phyloP scores from a whole-genome alignment of 169 alveolate species.

The Babesia sp. region DNA sequence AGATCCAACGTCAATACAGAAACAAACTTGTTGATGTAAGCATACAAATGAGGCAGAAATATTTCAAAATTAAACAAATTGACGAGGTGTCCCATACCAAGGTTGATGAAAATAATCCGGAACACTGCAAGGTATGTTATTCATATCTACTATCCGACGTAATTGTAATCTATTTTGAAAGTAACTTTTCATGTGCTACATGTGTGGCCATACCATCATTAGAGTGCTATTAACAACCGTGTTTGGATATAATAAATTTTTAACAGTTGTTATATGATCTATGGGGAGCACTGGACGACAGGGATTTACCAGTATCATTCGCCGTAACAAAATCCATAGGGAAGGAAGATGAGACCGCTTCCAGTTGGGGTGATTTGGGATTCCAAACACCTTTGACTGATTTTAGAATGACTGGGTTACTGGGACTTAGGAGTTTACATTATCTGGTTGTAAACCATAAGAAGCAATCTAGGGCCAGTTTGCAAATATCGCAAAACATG shows the following conservation, averaged over 20 bases:
- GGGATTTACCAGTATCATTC: constrained; percentile 48
- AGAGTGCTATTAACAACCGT: no score
- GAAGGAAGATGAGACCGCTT: not conserved
- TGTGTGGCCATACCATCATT: no score
- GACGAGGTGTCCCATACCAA: not conserved
- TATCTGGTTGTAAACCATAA: constrained; percentile 23
- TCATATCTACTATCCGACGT: no score
- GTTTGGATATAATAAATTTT: not conserved
- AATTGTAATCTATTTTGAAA: no score
- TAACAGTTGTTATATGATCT: constrained; percentile 27
- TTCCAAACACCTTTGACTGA: constrained; percentile 65
- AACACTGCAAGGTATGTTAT: constrained; percentile 17
- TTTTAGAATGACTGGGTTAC: constrained; percentile 63
- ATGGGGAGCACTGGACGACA: constrained; percentile 48
- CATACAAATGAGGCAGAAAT: not conserved
- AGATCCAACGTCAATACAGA: not conserved
- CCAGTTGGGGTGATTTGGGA: constrained; percentile 70
- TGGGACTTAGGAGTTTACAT: constrained; percentile 51
- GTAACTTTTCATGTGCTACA: no score
- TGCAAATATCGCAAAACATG: not conserved
- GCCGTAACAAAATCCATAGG: constrained; percentile 25
- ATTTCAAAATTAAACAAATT: not conserved
- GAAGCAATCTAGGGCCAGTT: constrained; percentile 4
- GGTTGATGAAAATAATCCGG: not conserved
- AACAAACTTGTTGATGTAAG: not conserved